Conservation (phyloP, 257 asterid species). For the Phtheirospermum japonicum region DNA sequence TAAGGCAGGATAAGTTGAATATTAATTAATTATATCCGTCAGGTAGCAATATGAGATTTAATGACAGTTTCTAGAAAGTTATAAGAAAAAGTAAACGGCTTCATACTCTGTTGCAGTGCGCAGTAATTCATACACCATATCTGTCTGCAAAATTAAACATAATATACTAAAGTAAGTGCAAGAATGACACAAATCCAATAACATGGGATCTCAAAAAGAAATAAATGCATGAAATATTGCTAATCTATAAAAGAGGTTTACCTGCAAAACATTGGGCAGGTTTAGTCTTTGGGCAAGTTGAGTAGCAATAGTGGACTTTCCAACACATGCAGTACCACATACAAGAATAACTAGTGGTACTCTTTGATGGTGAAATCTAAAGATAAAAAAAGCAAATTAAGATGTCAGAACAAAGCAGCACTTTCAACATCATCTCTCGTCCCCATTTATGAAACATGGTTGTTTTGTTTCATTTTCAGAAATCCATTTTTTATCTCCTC, state of each 20-base stretch:
- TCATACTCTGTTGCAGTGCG: conserved; percentile 98
- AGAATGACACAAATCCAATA: conserved; percentile 8
- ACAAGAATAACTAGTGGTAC: conserved; percentile 98
- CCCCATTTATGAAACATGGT: too few species aligned
- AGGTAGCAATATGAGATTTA: conserved; percentile 3
- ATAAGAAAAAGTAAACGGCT: conserved; percentile 22
- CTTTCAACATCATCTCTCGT: too few species aligned
- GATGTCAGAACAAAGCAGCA: conserved; percentile 4
- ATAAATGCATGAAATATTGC: conserved; percentile 17
- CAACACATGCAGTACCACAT: conserved; percentile 99
- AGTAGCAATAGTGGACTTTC: conserved; percentile 96
- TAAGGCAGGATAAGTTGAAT: conserved; percentile 24
- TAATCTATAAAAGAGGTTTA: conserved; percentile 28
- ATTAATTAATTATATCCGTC: conserved; percentile 10
- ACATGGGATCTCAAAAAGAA: conserved; percentile 9
- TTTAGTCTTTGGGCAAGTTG: conserved; percentile 98
- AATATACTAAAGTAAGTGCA: conserved; percentile 30
- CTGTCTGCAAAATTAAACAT: conserved; percentile 62
- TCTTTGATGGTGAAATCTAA: conserved; percentile 95
- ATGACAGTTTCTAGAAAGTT: conserved; percentile 16
- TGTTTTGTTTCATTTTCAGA: neutral
- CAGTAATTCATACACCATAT: conserved; percentile 95
- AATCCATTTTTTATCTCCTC: neutral
- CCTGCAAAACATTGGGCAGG: conserved; percentile 97
- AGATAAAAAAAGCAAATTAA: conserved; percentile 28